Evolutionary conservation across 805 yeast genomes (phyloP), one percentile per base, ranked within the genome.

Genomic region (Candida tammaniensis): DNA sequence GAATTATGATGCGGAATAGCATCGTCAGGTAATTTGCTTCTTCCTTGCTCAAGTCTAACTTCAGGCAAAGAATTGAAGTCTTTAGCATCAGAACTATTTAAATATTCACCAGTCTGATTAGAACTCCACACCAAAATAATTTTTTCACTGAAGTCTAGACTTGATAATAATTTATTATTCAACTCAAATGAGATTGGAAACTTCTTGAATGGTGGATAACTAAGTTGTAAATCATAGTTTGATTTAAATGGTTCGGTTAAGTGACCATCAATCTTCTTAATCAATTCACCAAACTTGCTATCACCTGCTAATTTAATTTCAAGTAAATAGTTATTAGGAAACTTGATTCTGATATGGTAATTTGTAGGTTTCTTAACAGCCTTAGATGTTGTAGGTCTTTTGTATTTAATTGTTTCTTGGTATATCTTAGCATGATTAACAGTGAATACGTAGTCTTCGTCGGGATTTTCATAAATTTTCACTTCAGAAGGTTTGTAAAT

Each of bases 361-460:
- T 49, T 44, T 4, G 30, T n/a, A 0, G 70, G 69, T 5, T 17
- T 9, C 29, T 33, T 35, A 3, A 40, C 35, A 2, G 29, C 19
- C 6, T 22, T 23, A 14, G 26, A 24, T 2, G 21, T 15, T 11
- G 23, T 13, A 11, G 12, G 18, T 8, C 27, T 18, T 27, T 43
- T 49, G 12, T 46, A 42, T 31, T 53, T 52, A 27, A 67, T 54
- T 13, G 58, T 39, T 31, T 58, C 55, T 31, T 59, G 65, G 43
- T 67, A 67, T 13, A 49, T 48, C 37, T 59, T 59, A 2, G 66
- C 69, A 40, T 67, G 71, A 12, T 51, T 34, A 4, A 59, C 46
- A 1, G 70, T 62, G 56, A 67, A 47, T 15, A 61, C 57, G 44
- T 67, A 67, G 41, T 67, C 72, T 23, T 55, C 61, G 12, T 64